These are phyloP conservation scores for Tetrahymena malaccensis DNA, from an alignment of 73 alveolate species.

Conservation along the genomic window DNA sequence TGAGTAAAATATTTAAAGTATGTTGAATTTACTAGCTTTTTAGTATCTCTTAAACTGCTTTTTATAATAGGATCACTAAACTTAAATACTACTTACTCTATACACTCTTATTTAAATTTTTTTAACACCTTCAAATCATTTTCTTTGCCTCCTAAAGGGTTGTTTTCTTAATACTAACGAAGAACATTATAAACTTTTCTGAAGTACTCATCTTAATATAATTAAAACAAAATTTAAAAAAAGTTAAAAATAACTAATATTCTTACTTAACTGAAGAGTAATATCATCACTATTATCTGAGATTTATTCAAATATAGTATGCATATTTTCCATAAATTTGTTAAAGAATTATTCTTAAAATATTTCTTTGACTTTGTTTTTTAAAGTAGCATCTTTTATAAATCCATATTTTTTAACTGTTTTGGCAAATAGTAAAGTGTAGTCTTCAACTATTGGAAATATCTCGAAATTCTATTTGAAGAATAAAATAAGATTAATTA, in stretches of 20 bases:
- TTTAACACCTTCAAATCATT: background rate
- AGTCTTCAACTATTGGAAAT: background rate
- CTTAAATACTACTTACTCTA: background rate
- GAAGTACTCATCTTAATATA: background rate
- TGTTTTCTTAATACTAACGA: background rate
- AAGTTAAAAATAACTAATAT: background rate
- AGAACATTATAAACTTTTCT: background rate
- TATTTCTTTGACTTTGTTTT: background rate
- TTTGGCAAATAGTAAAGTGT: background rate
- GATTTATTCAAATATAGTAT: background rate
- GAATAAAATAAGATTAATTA: background rate
- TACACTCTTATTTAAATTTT: background rate
- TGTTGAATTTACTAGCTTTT: background rate
- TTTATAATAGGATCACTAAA: background rate
- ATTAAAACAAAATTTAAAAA: background rate
- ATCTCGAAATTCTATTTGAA: background rate
- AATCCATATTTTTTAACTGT: background rate
- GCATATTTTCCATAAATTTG: background rate
- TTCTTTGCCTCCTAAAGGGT: background rate
- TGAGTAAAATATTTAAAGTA: background rate
- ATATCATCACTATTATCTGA: background rate
- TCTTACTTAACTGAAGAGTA: background rate
- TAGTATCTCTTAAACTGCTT: background rate
- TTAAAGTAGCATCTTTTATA: background rate
- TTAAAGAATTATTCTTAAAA: background rate